Conservation (phyloP, 2,329 filamentous ascomycete species). For the Cordyceps cicadae region DNA sequence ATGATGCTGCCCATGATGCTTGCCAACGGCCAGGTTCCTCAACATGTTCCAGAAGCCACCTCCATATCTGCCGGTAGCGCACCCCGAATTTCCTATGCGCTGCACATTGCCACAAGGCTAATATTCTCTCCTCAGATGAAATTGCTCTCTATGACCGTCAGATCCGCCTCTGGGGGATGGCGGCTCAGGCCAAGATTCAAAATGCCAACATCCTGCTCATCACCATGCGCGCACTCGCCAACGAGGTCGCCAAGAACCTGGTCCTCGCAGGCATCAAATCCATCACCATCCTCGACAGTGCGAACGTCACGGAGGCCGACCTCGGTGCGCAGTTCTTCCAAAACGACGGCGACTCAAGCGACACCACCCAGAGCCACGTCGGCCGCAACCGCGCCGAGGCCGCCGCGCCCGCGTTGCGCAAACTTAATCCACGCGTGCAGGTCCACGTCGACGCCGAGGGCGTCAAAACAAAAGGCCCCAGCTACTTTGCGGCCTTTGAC, state of each 20-base stretch:
- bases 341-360: conserved; percentile 31
- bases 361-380: conserved; percentile 47
- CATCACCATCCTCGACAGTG: conserved; percentile 78
- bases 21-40: conserved; percentile 21
- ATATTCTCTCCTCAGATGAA: conserved; percentile 55
- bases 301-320: conserved; percentile 67
- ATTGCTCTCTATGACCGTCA: conserved; percentile 96
- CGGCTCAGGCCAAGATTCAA: conserved; percentile 88
- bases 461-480: conserved; percentile 57
- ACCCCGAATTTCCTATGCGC: not conserved
- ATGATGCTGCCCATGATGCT: conserved; percentile 26
- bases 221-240: conserved; percentile 77
- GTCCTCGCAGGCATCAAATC: conserved; percentile 88
- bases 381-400: conserved; percentile 81
- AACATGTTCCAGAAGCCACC: conserved; percentile 13
- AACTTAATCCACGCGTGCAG: conserved; percentile 81
- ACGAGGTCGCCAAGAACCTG: conserved; percentile 95
- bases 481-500: conserved; percentile 73
- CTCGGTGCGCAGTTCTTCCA: conserved; percentile 79
- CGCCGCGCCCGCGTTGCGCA: conserved; percentile 66
- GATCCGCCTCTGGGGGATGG: conserved; percentile 93
- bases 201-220: conserved; percentile 84
- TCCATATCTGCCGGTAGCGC: conserved; percentile 28
- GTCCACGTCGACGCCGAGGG: conserved; percentile 62
- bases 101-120: not conserved